These are phyloP conservation scores for Uncinocarpus reesii DNA, from an alignment of 2,329 filamentous ascomycete genomes.

Conservation along the genomic window DNA sequence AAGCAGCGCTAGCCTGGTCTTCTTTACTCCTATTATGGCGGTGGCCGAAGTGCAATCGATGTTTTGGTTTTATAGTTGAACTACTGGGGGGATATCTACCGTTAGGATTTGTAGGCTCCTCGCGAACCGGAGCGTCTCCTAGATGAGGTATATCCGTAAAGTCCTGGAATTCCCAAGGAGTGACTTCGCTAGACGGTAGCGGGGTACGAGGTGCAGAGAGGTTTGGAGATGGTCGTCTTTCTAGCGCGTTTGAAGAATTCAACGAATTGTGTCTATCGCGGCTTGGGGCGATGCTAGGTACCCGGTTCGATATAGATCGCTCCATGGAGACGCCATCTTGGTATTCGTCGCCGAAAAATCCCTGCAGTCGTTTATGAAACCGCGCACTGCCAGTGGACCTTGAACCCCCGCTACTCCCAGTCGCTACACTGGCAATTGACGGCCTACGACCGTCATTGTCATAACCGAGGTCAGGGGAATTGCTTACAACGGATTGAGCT, in stretches of 20 bases:
- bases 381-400: conserved; percentile 47
- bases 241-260: conserved; percentile 49
- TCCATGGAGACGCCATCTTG: conserved; percentile 9
- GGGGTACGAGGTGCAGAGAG: conserved; percentile 75
- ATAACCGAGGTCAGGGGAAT: conserved; percentile 12
- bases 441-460: conserved; percentile 55
- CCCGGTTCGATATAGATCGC: conserved; percentile 9
- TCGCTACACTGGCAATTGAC: conserved; percentile 72
- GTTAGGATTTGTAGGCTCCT: conserved; percentile 58
- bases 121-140: conserved; percentile 66
- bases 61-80: conserved; percentile 33
- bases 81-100: conserved; percentile 37
- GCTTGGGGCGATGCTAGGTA: conserved; percentile 23
- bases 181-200: conserved; percentile 79
- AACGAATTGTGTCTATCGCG: conserved; percentile 77
- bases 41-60: conserved; percentile 41
- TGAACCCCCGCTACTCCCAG: conserved; percentile 69
- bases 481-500: conserved; percentile 20
- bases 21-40: conserved; percentile 49
- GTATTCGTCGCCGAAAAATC: conserved; percentile 73
- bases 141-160: conserved; percentile 66
- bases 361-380: conserved; percentile 65
- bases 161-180: conserved; percentile 94
- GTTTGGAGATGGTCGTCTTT: conserved; percentile 57
- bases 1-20: conserved; percentile 31